Evolutionary conservation across 345 rosid species (phyloP).

Genomic region (Microthlaspi erraticum): DNA sequence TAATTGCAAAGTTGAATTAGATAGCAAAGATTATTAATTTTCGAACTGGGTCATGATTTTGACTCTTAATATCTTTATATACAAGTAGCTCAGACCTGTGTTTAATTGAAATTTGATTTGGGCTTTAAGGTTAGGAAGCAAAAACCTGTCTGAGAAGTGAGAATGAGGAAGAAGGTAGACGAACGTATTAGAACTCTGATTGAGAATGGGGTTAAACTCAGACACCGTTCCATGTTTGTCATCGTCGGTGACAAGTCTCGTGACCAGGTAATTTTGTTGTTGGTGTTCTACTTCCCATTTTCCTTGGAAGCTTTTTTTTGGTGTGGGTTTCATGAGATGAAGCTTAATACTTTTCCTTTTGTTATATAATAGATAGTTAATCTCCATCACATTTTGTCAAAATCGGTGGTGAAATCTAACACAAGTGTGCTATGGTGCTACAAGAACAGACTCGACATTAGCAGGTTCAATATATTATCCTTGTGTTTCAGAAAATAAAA

Average conservation of each 20-base stretch:
- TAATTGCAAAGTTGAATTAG: not conserved
- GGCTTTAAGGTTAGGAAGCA: slow-evolving; percentile 14
- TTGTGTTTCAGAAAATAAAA: not conserved
- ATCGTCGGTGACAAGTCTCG: slow-evolving; percentile 95
- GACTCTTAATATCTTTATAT: not conserved
- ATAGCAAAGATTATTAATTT: not conserved
- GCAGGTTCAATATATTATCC: slow-evolving; percentile 66
- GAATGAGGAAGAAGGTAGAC: slow-evolving; percentile 97
- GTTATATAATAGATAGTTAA: slow-evolving; percentile 70
- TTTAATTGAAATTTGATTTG: slow-evolving; percentile 11
- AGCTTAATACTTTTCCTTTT: not conserved
- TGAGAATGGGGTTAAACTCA: slow-evolving; percentile 84
- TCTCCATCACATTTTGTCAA: slow-evolving; percentile 84
- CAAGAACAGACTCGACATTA: slow-evolving; percentile 88
- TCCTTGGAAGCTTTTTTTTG: not conserved
- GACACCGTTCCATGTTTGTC: slow-evolving; percentile 91
- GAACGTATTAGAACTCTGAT: slow-evolving; percentile 90
- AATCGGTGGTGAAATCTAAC: slow-evolving; percentile 70
- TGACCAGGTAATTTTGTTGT: slow-evolving; percentile 45
- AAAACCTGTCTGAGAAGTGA: slow-evolving; percentile 38
- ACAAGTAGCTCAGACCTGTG: slow-evolving; percentile 10
- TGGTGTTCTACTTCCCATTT: slow-evolving; percentile 38
- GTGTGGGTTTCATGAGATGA: not conserved
- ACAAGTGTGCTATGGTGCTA: slow-evolving; percentile 92
- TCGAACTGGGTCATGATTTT: not conserved